A percentile compares a stretch with the other conserved stretches of the same genome.
These are phyloP conservation scores for Microbotryum silenes-acaulis DNA, from an alignment of 1,284 basidiomycete species.

Conservation along the genomic window DNA sequence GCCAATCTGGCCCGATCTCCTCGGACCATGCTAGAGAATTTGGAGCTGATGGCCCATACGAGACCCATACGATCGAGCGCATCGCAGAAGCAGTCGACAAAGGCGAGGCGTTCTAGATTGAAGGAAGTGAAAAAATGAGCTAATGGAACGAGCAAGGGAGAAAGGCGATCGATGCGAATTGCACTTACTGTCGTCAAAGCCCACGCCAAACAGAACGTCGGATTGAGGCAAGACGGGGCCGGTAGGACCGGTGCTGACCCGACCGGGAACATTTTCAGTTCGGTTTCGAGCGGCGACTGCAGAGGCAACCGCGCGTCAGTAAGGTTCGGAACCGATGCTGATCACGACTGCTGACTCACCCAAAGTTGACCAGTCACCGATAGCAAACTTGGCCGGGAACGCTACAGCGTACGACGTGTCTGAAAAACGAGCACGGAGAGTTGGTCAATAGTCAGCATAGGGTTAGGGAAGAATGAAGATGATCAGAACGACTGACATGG, in stretches of 20 bases:
- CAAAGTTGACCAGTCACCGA: conserved; percentile 26
- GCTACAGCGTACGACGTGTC: conserved; percentile 23
- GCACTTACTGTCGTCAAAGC: conserved; percentile 6
- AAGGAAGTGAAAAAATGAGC: too few relatives aligned
- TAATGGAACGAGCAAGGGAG: too few relatives aligned
- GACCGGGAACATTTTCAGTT: conserved; percentile 17
- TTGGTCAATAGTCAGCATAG: too few relatives aligned
- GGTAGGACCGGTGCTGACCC: not conserved
- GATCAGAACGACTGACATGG: conserved; percentile 17
- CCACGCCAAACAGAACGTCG: conserved; percentile 28
- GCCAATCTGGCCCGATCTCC: conserved; percentile 16
- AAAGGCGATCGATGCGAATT: too few relatives aligned
- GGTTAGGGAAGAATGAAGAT: too few relatives aligned
- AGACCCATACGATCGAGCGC: conserved; percentile 25
- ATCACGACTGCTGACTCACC: conserved; percentile 1
- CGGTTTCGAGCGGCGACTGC: conserved; percentile 18
- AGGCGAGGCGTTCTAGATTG: conserved; percentile 3
- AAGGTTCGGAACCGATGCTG: not conserved
- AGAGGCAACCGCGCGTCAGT: not conserved
- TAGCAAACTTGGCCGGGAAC: conserved; percentile 25
- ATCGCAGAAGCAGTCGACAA: conserved; percentile 21
- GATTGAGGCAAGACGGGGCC: conserved; percentile 11
- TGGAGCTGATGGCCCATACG: conserved; percentile 23
- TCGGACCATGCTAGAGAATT: conserved; percentile 24
- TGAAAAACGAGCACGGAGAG: not conserved